These are phyloP conservation scores for Trypethelium eluteriae DNA, from an alignment of 495 filamentous ascomycete genomes.

Conservation along the genomic window DNA sequence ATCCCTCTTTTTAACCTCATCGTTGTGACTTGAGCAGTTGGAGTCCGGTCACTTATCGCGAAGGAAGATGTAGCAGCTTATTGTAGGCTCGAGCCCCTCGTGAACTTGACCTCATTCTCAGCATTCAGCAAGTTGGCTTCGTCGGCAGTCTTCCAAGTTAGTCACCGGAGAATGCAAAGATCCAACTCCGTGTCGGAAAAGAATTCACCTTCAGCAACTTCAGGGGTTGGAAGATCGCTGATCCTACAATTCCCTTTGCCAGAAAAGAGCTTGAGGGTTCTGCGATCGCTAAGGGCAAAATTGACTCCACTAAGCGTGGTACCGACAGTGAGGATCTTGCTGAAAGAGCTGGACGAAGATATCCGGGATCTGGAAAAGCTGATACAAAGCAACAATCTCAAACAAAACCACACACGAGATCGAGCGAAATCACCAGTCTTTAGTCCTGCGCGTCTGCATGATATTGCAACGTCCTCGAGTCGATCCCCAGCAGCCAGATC, in stretches of 20 bases:
- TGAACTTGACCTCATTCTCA: too few species aligned
- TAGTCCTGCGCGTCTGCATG: too few species aligned
- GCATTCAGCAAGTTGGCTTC: too few species aligned
- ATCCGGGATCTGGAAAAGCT: background rate
- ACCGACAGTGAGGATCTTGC: background rate
- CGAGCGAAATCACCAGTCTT: too few species aligned
- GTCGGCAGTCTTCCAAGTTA: too few species aligned
- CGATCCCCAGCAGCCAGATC: too few species aligned
- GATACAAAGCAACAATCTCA: background rate
- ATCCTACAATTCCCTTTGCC: background rate
- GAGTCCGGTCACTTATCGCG: background rate
- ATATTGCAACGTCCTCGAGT: too few species aligned
- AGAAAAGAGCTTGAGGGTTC: background rate
- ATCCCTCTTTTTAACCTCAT: background rate
- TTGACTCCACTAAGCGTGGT: background rate
- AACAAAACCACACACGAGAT: background rate
- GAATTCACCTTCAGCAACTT: background rate
- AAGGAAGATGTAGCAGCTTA: background rate
- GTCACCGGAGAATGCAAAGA: background rate
- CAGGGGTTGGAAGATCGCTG: background rate
- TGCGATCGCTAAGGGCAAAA: background rate
- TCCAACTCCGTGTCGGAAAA: background rate
- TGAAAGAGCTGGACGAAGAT: background rate
- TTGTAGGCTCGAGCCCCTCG: too few species aligned
- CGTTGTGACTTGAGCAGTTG: background rate